Evolutionary conservation across 2,329 filamentous ascomycete genomes (phyloP).

Genomic region (Harringtonia aguacate): DNA sequence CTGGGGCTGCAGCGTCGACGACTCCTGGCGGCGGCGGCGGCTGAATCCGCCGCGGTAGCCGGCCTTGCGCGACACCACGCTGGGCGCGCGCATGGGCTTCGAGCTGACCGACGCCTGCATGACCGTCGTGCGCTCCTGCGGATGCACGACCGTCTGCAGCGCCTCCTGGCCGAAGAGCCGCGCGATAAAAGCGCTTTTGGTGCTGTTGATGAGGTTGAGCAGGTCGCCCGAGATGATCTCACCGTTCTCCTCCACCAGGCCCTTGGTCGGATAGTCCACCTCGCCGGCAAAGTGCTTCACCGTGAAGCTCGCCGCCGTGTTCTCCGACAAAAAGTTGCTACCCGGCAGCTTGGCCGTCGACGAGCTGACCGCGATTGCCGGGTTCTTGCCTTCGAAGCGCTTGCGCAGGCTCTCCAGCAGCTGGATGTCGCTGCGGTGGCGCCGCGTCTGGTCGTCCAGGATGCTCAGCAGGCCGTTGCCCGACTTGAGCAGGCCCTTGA

Average conservation of each 20-base stretch:
- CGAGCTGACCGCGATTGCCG: slow-evolving; percentile 70
- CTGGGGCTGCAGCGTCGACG: slow-evolving; percentile 22
- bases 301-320: slow-evolving; percentile 70
- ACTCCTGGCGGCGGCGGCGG: slow-evolving; percentile 21
- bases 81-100: slow-evolving; percentile 84
- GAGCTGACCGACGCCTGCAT: slow-evolving; percentile 96
- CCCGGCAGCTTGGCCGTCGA: slow-evolving; percentile 69
- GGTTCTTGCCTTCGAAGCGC: slow-evolving; percentile 90
- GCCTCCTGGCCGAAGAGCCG: slow-evolving; percentile 95
- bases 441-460: slow-evolving; percentile 87
- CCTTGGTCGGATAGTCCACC: slow-evolving; percentile 83
- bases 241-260: slow-evolving; percentile 87
- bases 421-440: slow-evolving; percentile 80
- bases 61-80: slow-evolving; percentile 72
- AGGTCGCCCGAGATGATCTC: slow-evolving; percentile 93
- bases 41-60: slow-evolving; percentile 13
- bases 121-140: slow-evolving; percentile 78
- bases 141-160: slow-evolving; percentile 85
- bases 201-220: slow-evolving; percentile 84
- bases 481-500: slow-evolving; percentile 81
- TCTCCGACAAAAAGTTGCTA: slow-evolving; percentile 82
- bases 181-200: slow-evolving; percentile 78
- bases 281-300: slow-evolving; percentile 94
- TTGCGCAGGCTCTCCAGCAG: slow-evolving; percentile 84
- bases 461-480: slow-evolving; percentile 92